Percentiles rank a stretch among this genome's conserved stretches.
phyloP scores from a whole-genome alignment of 2,329 filamentous ascomycete genomes.

The Epicoccum nigrum region DNA sequence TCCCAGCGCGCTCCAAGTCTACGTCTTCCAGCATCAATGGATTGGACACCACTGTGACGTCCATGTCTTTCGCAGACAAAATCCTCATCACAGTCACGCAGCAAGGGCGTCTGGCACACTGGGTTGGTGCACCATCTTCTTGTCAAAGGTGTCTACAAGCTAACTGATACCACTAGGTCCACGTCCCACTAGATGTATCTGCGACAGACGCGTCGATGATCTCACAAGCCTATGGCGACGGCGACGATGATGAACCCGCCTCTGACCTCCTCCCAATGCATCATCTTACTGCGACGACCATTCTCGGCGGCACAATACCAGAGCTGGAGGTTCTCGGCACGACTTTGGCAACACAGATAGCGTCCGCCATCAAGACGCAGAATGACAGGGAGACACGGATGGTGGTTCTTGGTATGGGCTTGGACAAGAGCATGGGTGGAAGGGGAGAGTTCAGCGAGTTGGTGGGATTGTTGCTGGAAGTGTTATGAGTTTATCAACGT shows the following conservation, averaged over 20 bases:
- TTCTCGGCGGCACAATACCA: slow-evolving; percentile 81
- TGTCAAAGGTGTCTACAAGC: slow-evolving; percentile 1
- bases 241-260: slow-evolving; percentile 49
- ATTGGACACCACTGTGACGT: slow-evolving; percentile 72
- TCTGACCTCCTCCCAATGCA: slow-evolving; percentile 71
- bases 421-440: slow-evolving; percentile 60
- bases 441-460: slow-evolving; percentile 52
- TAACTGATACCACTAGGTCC: slow-evolving; percentile 60
- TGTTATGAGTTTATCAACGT: slow-evolving; percentile 40
- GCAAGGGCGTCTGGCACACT: slow-evolving; percentile 84
- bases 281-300: slow-evolving; percentile 82
- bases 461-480: slow-evolving; percentile 50
- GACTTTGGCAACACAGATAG: slow-evolving; percentile 87
- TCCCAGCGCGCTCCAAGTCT: slow-evolving; percentile 68
- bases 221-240: slow-evolving; percentile 50
- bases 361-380: slow-evolving; percentile 75
- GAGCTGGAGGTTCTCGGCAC: slow-evolving; percentile 85
- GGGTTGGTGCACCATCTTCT: slow-evolving; percentile 64
- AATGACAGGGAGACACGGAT: slow-evolving; percentile 67
- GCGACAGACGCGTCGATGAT: slow-evolving; percentile 68
- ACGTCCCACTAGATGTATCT: slow-evolving; percentile 76
- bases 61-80: slow-evolving; percentile 82
- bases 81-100: slow-evolving; percentile 90
- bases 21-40: slow-evolving; percentile 67
- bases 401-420: slow-evolving; percentile 64